These are phyloP conservation scores for Aspergillus tubingensis DNA, from an alignment of 2,329 filamentous ascomycete species.

Conservation along the genomic window DNA sequence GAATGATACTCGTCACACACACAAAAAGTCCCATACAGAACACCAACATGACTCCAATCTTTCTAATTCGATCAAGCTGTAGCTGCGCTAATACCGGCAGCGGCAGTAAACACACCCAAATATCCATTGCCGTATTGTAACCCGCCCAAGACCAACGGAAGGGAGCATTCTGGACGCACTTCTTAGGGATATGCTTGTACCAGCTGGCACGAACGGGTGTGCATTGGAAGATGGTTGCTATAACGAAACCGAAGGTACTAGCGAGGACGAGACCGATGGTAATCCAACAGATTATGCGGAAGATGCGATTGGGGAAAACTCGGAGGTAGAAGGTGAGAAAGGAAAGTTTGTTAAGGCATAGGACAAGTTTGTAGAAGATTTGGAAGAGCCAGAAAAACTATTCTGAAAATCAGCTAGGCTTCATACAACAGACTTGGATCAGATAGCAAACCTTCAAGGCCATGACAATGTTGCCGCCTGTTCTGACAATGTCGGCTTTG, in stretches of 20 bases:
- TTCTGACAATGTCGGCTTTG: background rate
- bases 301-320: constrained; percentile 26
- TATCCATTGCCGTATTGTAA: constrained; percentile 5
- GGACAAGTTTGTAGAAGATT: constrained; percentile 7
- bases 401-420: too few species aligned
- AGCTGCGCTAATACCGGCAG: constrained; percentile 4
- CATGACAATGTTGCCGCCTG: constrained; percentile 4
- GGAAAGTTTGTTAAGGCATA: constrained; percentile 28
- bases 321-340: constrained; percentile 32
- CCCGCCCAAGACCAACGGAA: constrained; percentile 8
- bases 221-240: constrained; percentile 14
- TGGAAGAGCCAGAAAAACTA: constrained; percentile 12
- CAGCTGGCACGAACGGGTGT: constrained; percentile 6
- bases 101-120: constrained; percentile 9
- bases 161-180: constrained; percentile 2
- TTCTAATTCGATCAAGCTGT: constrained; percentile 2
- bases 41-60: constrained; percentile 8
- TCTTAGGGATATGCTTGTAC: constrained; percentile 5
- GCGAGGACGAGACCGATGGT: constrained; percentile 19
- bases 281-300: constrained; percentile 20
- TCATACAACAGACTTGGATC: too few species aligned
- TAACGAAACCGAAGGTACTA: constrained; percentile 3
- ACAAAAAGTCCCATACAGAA: constrained; percentile 11
- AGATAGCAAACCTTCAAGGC: background rate
- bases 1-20: constrained; percentile 8